phyloP scores from a whole-genome alignment of 1,284 basidiomycete genomes.

The Singerocomus rubriflavus region DNA sequence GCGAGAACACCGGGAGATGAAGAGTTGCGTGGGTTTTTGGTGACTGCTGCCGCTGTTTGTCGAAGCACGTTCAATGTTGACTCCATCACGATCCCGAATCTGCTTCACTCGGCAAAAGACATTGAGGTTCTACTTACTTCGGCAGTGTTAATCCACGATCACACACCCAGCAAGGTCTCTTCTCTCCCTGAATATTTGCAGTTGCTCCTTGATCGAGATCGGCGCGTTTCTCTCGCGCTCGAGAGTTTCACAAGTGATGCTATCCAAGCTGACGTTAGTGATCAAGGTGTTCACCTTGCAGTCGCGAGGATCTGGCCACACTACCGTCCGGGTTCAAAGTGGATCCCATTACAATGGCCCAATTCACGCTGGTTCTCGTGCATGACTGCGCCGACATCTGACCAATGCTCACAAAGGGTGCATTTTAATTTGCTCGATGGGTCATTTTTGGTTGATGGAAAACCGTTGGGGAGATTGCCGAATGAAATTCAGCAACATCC shows the following conservation, averaged over 20 bases:
- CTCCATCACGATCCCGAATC: constrained; percentile 2
- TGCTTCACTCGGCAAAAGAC: constrained; percentile 23
- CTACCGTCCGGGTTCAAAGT: not conserved
- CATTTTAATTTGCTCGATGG: constrained; percentile 42
- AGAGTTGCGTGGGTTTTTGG: constrained; percentile 27
- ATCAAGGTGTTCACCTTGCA: constrained; percentile 33
- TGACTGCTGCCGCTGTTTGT: constrained; percentile 38
- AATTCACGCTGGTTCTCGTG: not conserved
- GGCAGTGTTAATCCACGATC: constrained; percentile 34
- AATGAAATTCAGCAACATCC: constrained; percentile 30
- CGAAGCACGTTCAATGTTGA: constrained; percentile 40
- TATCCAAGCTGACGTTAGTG: constrained; percentile 1
- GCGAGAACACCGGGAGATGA: constrained; percentile 15
- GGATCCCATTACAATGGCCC: not conserved
- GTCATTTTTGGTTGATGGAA: constrained; percentile 40
- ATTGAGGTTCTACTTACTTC: constrained; percentile 35
- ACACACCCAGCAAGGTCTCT: constrained; percentile 13
- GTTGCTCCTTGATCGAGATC: constrained; percentile 23
- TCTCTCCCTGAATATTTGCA: constrained; percentile 1
- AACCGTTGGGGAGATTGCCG: constrained; percentile 40
- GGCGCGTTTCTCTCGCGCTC: constrained; percentile 27
- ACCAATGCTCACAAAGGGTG: constrained; percentile 23
- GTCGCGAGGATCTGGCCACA: constrained; percentile 35
- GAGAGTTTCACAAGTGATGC: constrained; percentile 16
- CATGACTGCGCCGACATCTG: not conserved